Evolutionary conservation across 2,329 filamentous ascomycete species (phyloP), one percentile per base, ranked within the genome.

Genomic region (Nothopassalora personata): DNA sequence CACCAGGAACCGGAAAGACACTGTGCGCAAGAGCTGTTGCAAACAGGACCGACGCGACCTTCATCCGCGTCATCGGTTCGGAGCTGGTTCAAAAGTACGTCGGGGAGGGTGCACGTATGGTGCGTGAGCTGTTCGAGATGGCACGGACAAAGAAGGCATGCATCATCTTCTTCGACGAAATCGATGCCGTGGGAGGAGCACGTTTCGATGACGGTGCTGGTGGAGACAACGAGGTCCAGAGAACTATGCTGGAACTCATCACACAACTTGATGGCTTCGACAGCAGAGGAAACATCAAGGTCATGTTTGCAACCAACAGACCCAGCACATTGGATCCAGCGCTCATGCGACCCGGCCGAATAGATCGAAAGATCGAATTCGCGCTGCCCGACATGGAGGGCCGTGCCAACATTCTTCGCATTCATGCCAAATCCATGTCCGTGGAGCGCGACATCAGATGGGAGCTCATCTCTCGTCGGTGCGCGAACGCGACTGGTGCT

Each of bases 131-230:
- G 2, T 99, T 99, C 75, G 94, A 99, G 79, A 99, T 99, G 94
- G 94, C 94, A 9, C 87, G 94, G 68, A 97, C 94, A 58, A 99
- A 99, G 84, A 99, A 99, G 79, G 94, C 94, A 0, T 99, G 94
- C 77, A 99, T 99, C 73, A 99, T 99, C 79, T 99, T 99, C 86
- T 96, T 96, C 72, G 94, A 99, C 74, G 94, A 99, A 79, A 94
- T 97, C 63, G 93, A 97, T 75, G 93, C 93, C 52, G 90, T 97
- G 57, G 93, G 93, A 72, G 93, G 93, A 68, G 93, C 93, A 43
- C 90, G 93, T 76, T 97, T 97, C 73, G 93, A 97, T 71, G 93
- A 97, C 69, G 93, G 93, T 66, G 93, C 93, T 63, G 93, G 93
- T 69, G 93, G 93, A 71, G 93, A 97, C 77, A 97, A 97, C 73